Base-by-base conservation (phyloP, 2,329 filamentous ascomycete species). In the Claviceps maximensis region DNA sequence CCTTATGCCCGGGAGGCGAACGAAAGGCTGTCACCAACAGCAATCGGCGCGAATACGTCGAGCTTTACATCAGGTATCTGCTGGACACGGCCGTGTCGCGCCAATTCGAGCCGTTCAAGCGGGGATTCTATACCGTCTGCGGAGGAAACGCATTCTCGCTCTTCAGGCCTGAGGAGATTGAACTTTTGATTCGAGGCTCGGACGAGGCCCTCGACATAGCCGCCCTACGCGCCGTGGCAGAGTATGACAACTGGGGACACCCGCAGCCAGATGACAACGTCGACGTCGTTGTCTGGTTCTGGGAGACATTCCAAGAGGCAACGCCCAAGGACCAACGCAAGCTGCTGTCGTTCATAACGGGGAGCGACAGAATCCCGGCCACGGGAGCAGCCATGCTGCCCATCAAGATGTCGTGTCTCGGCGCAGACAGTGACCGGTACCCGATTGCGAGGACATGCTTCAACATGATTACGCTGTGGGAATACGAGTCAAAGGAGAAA, bases 101-200 rank as follows among this genome's bases (percentile, higher is more conserved):
- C 42, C 89, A 95, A 63, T 96, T 94, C 58, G 89, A 95, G 64
- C 89, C 90, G 0, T 96, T 96, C 74, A 93, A 93, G 65, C 81
- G 89, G 52, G 90, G 90, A 1, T 96, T 96, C 68, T 96, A 89
- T 66, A 94, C 87, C 0, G 88, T 95, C 29, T 95, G 89, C 63
- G 87, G 86, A 38, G 88, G 89, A 38, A 95, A 93, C 63, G 89
- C 90, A 0, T 74, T 95, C 38, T 88, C 85, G 1, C 77, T 96
- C 2, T 95, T 95, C 67, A 80, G 87, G 17, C 86, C 90, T 0
- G 89, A 95, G 65, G 90, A 96, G 66, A 94, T 96, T 56, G 90
- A 95, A 65, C 77, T 95, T 3, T 76, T 95, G 1, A 79, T 96
- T 5, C 78, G 89, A 50, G 89, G 89, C 12, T 93, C 87, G 8